phyloP scores from a whole-genome alignment of 2,329 filamentous ascomycete species.

The Proliferodiscus dingleyae region DNA sequence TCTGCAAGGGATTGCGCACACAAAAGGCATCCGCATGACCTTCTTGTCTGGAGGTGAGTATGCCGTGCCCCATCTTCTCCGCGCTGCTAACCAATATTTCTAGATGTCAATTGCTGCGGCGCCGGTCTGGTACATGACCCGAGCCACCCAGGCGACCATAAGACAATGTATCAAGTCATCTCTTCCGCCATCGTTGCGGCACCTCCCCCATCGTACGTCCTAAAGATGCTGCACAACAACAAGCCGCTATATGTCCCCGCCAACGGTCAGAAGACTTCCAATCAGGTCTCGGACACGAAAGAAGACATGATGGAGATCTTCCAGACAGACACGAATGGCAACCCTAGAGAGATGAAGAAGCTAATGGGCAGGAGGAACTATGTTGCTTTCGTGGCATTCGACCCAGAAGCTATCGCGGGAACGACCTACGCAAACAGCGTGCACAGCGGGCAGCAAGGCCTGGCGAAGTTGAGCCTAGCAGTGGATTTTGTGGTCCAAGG shows the following conservation, averaged over 20 bases:
- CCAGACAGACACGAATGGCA: constrained; percentile 85
- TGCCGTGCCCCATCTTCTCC: not conserved
- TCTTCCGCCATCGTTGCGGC: constrained; percentile 88
- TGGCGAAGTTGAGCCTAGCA: constrained; percentile 74
- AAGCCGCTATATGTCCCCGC: constrained; percentile 85
- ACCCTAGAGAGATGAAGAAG: constrained; percentile 76
- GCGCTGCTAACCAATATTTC: constrained; percentile 12
- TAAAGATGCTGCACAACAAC: constrained; percentile 94
- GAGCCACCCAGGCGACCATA: constrained; percentile 84
- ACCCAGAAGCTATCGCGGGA: constrained; percentile 61
- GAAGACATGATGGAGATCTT: constrained; percentile 99
- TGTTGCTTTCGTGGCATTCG: constrained; percentile 87
- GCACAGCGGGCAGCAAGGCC: constrained; percentile 38
- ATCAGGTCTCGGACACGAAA: constrained; percentile 83
- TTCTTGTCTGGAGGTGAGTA: constrained; percentile 80
- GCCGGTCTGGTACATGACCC: constrained; percentile 94
- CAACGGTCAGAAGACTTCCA: constrained; percentile 76
- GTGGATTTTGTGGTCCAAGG: constrained; percentile 97
- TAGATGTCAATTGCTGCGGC: constrained; percentile 82
- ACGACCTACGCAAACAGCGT: constrained; percentile 27
- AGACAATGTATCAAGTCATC: constrained; percentile 99
- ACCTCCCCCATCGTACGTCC: constrained; percentile 76
- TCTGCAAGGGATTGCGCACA: constrained; percentile 88
- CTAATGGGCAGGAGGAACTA: constrained; percentile 94
- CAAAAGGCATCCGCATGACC: constrained; percentile 94